phyloP scores from a whole-genome alignment of 805 yeast genomes.

The Ogataea naganishii region DNA sequence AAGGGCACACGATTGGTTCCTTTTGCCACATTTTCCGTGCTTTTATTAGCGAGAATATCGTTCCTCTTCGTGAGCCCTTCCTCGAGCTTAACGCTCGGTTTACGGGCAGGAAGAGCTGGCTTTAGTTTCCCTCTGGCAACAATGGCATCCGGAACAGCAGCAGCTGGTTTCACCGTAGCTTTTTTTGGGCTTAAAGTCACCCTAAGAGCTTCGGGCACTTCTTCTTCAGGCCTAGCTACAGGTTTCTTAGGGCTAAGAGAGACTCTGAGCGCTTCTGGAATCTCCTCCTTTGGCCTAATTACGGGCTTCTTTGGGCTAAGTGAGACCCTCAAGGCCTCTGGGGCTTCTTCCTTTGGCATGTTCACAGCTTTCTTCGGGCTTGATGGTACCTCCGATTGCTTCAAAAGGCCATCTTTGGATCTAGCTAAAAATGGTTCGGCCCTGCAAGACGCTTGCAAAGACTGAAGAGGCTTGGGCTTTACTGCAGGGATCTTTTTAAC shows the following conservation, averaged over 20 bases:
- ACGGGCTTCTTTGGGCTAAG: constrained; percentile 8
- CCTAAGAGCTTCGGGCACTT: constrained; percentile 7
- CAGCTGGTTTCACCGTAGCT: no score
- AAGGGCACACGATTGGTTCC: no score
- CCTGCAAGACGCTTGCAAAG: constrained; percentile 3
- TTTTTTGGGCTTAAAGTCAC: no score
- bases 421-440: not conserved
- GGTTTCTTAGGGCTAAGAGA: constrained; percentile 2
- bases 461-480: constrained; percentile 5
- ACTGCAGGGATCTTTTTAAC: constrained; percentile 2
- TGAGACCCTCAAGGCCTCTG: constrained; percentile 20
- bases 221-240: constrained; percentile 1
- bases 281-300: not conserved
- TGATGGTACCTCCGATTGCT: constrained; percentile 2
- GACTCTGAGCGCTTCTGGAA: constrained; percentile 2
- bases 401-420: constrained; percentile 1
- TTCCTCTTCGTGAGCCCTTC: no score
- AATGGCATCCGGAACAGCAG: no score
- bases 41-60: no score
- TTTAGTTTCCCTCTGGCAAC: no score
- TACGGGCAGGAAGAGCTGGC: no score
- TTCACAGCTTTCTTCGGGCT: constrained; percentile 12
- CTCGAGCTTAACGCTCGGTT: no score
- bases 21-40: no score
- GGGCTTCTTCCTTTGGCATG: constrained; percentile 10